These are phyloP conservation scores for Russula vinacea DNA, from an alignment of 768 basidiomycete species.

Conservation along the genomic window DNA sequence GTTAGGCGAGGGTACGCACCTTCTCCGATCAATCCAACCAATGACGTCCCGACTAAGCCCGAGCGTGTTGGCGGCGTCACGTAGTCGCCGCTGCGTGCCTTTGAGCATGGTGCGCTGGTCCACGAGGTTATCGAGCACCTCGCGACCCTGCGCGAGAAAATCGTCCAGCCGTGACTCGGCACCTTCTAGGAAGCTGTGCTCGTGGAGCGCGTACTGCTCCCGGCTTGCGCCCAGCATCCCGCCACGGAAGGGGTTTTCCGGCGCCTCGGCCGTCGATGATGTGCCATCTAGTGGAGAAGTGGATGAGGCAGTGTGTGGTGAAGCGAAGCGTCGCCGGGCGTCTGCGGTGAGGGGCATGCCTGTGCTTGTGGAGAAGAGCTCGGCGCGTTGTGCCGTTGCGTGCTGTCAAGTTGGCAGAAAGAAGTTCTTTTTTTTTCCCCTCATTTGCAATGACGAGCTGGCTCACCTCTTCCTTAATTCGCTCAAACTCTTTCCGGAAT, in stretches of 20 bases:
- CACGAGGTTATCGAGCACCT: conserved; percentile 86
- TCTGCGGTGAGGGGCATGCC: conserved; percentile 34
- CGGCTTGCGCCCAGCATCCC: conserved; percentile 53
- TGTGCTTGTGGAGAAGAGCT: conserved; percentile 52
- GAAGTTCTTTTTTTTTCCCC: background rate
- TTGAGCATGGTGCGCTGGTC: conserved; percentile 93
- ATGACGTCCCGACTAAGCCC: conserved; percentile 93
- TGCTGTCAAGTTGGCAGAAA: conserved; percentile 41
- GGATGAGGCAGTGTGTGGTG: conserved; percentile 29
- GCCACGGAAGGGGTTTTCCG: conserved; percentile 84
- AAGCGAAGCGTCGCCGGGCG: conserved; percentile 61
- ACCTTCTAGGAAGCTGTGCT: conserved; percentile 85
- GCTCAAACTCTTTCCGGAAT: conserved; percentile 79
- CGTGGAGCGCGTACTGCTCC: conserved; percentile 77
- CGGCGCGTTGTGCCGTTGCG: conserved; percentile 56
- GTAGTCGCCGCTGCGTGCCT: conserved; percentile 82
- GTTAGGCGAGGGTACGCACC: conserved; percentile 49
- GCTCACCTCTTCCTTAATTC: conserved; percentile 60
- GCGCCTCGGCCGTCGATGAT: conserved; percentile 37
- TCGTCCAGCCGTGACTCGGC: conserved; percentile 82
- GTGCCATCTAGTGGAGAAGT: conserved; percentile 27
- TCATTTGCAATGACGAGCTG: background rate
- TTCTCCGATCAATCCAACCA: conserved; percentile 94
- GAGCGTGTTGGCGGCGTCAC: conserved; percentile 91
- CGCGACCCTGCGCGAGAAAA: conserved; percentile 88